These are phyloP conservation scores for Boechera divaricarpa DNA, from an alignment of 345 rosid species.

Conservation along the genomic window DNA sequence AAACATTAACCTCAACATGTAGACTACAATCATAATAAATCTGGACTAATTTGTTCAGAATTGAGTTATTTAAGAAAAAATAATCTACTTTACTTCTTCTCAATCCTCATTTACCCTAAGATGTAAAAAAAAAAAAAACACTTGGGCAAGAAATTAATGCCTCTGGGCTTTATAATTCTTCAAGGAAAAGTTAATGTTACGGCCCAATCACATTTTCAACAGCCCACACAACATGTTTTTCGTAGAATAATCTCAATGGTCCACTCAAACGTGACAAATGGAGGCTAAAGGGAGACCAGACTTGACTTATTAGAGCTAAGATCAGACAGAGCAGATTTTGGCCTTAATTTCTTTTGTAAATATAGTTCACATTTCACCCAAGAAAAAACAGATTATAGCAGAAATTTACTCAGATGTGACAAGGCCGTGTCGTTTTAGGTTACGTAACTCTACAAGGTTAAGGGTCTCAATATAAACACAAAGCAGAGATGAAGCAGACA, in stretches of 20 bases:
- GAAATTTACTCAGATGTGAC: neutral
- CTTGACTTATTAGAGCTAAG: neutral
- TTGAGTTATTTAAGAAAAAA: too few species aligned
- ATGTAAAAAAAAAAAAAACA: neutral
- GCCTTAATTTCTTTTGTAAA: neutral
- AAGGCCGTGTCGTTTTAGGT: neutral
- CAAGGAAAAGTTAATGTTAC: neutral
- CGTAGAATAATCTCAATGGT: neutral
- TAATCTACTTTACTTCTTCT: neutral
- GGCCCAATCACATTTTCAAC: neutral
- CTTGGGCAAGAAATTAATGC: too few species aligned
- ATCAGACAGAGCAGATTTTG: neutral
- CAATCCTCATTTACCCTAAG: neutral
- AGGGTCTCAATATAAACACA: conserved; percentile 13
- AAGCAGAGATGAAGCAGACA: conserved; percentile 2
- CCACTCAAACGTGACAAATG: neutral
- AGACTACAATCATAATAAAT: neutral
- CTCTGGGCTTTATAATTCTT: neutral
- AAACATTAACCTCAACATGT: neutral
- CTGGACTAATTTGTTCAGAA: neutral
- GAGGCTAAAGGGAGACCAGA: neutral
- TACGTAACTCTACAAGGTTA: neutral
- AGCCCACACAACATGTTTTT: neutral
- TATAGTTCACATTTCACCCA: neutral
- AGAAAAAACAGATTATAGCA: neutral